Base-by-base conservation (phyloP, 768 basidiomycete genomes). In the Saitozyma sp. region DNA sequence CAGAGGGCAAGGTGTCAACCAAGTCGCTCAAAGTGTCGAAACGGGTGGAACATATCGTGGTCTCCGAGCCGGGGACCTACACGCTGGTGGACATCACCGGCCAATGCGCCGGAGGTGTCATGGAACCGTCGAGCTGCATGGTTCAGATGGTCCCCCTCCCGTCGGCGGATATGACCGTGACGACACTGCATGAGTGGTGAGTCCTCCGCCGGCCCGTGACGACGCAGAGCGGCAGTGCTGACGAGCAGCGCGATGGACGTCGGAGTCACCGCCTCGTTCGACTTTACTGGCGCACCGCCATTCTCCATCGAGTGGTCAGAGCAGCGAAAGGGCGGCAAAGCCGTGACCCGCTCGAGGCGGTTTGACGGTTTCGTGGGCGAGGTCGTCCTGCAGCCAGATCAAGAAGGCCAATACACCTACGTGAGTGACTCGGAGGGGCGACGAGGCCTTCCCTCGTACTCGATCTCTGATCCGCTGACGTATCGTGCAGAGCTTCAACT, bases 121-220 rank as follows among this genome's bases (percentile, higher is more conserved):
- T 91, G 48, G 88, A 89, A 53, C 91, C 92, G 0, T 90, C 92
- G 60, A 85, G 83, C 6, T 92, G 91, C 69, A 84, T 81, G 60
- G 90, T 94, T 7, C 61, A 74, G 62, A 58, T 73, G 11, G 69
- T 80, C 65, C 89, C 91, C 5, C 72, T 84, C 39, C 93, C 93
- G 2, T 86, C 85, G 3, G 90, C 91, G 20, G 88, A 94, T 71
- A 90, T 95, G 62, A 85, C 88, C 79, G 92, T 91, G 86, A 89
- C 87, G 69, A 87, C 87, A 54, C 89, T 94, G 62, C 90, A 92
- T 64, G 92, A 94, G 82, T 93, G 92, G 92, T 91, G 67, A 68
- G 82, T 76, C 17, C 20, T 56, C 41, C 60, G 4, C 55, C 51
- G 14, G 48, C 43, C 16, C 39, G 19, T 39, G 53, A 9, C 29